Evolutionary conservation across 1,139 yeast genomes (phyloP).

Genomic region (Yamadazyma aaseri): DNA sequence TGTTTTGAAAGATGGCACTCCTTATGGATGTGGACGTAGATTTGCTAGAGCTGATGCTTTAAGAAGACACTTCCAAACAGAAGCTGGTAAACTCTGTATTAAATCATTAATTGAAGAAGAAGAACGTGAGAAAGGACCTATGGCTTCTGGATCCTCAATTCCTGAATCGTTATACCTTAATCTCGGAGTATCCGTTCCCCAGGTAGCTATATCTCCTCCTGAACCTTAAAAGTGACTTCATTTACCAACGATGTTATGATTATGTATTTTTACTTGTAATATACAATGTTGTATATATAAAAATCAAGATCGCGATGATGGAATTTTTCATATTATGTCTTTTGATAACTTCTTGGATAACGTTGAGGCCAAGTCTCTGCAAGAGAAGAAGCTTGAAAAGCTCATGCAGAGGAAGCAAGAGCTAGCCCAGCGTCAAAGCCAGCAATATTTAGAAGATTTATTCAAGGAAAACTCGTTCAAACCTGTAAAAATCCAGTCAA

Average conservation of each 20-base stretch:
- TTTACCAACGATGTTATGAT: neutral
- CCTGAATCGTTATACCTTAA: constrained; percentile 11
- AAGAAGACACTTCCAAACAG: constrained; percentile 91
- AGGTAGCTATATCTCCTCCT: constrained; percentile 42
- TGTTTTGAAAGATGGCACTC: constrained; percentile 54
- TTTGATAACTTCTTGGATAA: constrained; percentile 14
- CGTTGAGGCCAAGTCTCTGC: constrained; percentile 16
- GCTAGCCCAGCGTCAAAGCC: constrained; percentile 39
- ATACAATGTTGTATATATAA: too few relatives aligned
- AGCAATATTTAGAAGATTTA: constrained; percentile 38
- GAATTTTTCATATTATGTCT: constrained; percentile 16
- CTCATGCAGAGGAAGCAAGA: constrained; percentile 32
- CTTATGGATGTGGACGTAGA: constrained; percentile 91
- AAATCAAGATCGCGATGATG: constrained; percentile 18
- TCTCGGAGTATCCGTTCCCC: constrained; percentile 22
- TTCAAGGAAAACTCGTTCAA: constrained; percentile 40
- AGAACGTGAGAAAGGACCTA: constrained; percentile 13
- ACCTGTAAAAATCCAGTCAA: constrained; percentile 46
- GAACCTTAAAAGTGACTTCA: constrained; percentile 20
- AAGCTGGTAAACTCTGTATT: constrained; percentile 85
- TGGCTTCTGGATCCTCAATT: constrained; percentile 11
- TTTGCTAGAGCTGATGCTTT: constrained; percentile 97
- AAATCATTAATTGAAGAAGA: constrained; percentile 70
- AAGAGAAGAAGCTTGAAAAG: constrained; percentile 32
- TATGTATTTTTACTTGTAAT: neutral